Evolutionary conservation across 192 early-diverging fungal genomes (phyloP).

Genomic region (Mortierella hygrophila): DNA sequence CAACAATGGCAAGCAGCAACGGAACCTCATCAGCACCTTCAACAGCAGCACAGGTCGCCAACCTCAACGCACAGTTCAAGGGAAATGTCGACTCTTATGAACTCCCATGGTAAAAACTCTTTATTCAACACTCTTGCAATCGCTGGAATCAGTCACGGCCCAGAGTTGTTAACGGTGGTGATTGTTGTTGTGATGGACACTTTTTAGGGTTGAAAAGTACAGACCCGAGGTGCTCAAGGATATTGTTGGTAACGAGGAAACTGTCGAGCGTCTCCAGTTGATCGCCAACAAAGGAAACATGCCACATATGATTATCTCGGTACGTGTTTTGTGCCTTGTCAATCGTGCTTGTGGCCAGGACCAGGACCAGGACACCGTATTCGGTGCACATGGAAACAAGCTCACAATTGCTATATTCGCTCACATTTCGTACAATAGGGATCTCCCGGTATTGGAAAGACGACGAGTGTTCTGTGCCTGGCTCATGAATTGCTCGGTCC

Average conservation of each 20-base stretch:
- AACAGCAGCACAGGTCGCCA: constrained; percentile 44
- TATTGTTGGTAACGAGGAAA: constrained; percentile 96
- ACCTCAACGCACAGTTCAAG: constrained; percentile 54
- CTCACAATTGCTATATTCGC: not conserved
- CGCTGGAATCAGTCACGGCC: not conserved
- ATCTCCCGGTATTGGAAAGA: constrained; percentile 97
- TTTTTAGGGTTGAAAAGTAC: constrained; percentile 92
- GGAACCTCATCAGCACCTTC: constrained; percentile 4
- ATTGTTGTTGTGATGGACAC: not conserved
- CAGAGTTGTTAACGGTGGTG: not conserved
- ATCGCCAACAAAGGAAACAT: constrained; percentile 95
- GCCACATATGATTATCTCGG: constrained; percentile 94
- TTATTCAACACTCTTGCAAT: not conserved
- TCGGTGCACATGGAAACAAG: not conserved
- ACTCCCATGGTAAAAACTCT: constrained; percentile 60
- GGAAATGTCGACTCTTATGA: constrained; percentile 66
- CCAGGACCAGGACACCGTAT: not conserved
- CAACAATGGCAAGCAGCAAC: constrained; percentile 38
- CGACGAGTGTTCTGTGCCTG: constrained; percentile 94
- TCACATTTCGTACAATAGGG: constrained; percentile 63
- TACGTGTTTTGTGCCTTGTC: constrained; percentile 38
- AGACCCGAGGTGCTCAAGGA: constrained; percentile 87
- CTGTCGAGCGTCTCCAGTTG: constrained; percentile 83
- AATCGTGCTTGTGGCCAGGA: not conserved
- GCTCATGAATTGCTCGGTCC: constrained; percentile 90